Percentiles rank a stretch among this genome's conserved stretches.
These are phyloP conservation scores for Tricholoma bakamatsutake DNA, from an alignment of 768 basidiomycete species.

Conservation along the genomic window DNA sequence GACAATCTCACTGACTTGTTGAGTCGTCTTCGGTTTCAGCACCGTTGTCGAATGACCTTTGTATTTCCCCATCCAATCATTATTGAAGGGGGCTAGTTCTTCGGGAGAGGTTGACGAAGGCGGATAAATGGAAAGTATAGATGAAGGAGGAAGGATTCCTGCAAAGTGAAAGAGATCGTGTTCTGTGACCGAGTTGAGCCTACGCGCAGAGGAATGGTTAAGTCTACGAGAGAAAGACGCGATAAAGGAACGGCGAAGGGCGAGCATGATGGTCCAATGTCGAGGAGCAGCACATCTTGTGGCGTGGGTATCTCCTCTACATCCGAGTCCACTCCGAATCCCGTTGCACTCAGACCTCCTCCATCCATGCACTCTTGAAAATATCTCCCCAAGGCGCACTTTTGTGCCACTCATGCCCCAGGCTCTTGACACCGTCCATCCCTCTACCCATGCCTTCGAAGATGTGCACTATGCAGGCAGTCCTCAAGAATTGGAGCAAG, in stretches of 20 bases:
- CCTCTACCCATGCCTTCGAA: slow-evolving; percentile 31
- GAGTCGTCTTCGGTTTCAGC: slow-evolving; percentile 80
- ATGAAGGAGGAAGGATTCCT: slow-evolving; percentile 53
- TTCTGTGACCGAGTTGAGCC: slow-evolving; percentile 44
- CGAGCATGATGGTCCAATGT: slow-evolving; percentile 5
- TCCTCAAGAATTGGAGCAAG: slow-evolving; percentile 17
- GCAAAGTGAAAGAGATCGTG: slow-evolving; percentile 64
- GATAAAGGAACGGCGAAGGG: slow-evolving; percentile 16
- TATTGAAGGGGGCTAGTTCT: slow-evolving; percentile 77
- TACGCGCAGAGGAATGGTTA: slow-evolving; percentile 16
- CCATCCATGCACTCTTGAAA: neutral
- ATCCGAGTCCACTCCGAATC: slow-evolving; percentile 6
- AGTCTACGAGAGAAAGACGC: slow-evolving; percentile 15
- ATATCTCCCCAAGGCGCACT: slow-evolving; percentile 1
- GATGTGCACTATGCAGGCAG: slow-evolving; percentile 21
- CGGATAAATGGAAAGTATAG: slow-evolving; percentile 64
- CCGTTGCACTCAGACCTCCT: neutral
- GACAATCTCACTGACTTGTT: slow-evolving; percentile 85
- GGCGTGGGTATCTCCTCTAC: slow-evolving; percentile 15
- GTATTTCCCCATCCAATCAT: slow-evolving; percentile 97
- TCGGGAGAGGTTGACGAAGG: slow-evolving; percentile 40
- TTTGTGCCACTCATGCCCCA: slow-evolving; percentile 17
- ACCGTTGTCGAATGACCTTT: slow-evolving; percentile 80
- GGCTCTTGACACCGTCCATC: slow-evolving; percentile 25
- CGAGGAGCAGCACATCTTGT: neutral